Percentiles rank a stretch among this genome's conserved stretches.
Conservation (phyloP, 306 rosid species). For the Sesbania bispinosa region DNA sequence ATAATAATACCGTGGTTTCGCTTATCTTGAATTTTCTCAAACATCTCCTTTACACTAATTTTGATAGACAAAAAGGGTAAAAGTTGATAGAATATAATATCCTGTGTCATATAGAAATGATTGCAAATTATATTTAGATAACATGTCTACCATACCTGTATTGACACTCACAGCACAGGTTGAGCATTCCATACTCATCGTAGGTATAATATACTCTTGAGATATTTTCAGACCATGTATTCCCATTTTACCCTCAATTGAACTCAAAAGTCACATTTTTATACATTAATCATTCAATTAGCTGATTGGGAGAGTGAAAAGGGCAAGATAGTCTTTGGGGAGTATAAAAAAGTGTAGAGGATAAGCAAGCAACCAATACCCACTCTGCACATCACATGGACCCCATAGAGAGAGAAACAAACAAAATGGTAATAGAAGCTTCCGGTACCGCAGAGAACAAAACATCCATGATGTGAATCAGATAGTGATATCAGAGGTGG, state of each 20-base stretch:
- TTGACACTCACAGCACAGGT: slow-evolving; percentile 34
- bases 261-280: no score
- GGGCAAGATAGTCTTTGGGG: background rate
- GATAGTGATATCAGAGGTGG: slow-evolving; percentile 33
- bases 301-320: no score
- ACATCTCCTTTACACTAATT: background rate
- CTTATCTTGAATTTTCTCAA: background rate
- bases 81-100: slow-evolving; percentile 1
- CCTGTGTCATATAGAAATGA: slow-evolving; percentile 19
- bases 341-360: background rate
- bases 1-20: background rate
- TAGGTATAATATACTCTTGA: slow-evolving; percentile 20
- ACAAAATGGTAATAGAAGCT: background rate
- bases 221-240: background rate
- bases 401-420: no score
- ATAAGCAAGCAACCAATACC: slow-evolving; percentile 25
- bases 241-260: slow-evolving; percentile 21
- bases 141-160: slow-evolving; percentile 20
- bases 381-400: background rate
- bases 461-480: no score
- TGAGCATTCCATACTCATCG: slow-evolving; percentile 32
- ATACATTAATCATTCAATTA: no score
- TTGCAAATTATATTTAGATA: slow-evolving; percentile 9
- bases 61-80: background rate
- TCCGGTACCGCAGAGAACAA: background rate